These are phyloP conservation scores for Psilocybe cubensis DNA, from an alignment of 768 basidiomycete species.

Conservation along the genomic window DNA sequence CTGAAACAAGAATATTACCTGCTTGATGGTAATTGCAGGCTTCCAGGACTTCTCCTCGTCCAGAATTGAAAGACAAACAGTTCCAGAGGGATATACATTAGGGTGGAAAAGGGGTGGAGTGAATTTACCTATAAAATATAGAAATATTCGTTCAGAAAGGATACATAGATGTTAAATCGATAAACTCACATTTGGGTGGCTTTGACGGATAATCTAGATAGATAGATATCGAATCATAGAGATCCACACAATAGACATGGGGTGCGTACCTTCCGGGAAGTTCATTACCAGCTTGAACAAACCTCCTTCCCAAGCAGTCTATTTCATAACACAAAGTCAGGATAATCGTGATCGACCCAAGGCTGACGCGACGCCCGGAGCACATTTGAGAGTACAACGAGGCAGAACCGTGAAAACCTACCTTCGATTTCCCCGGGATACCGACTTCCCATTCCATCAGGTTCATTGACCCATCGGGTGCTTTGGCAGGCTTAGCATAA, in stretches of 20 bases:
- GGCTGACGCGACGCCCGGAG: too few species aligned
- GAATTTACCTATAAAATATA: slow-evolving; percentile 80
- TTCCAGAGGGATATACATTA: slow-evolving; percentile 98
- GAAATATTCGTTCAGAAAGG: background rate
- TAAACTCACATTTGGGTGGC: slow-evolving; percentile 83
- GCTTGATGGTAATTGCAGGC: slow-evolving; percentile 98
- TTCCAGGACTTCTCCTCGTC: slow-evolving; percentile 99
- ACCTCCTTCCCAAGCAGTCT: slow-evolving; percentile 99
- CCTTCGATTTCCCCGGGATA: slow-evolving; percentile 90
- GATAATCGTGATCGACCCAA: too few species aligned
- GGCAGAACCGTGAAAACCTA: too few species aligned
- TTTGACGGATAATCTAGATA: slow-evolving; percentile 89
- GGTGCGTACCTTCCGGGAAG: slow-evolving; percentile 89
- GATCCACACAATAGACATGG: background rate
- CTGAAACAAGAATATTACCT: slow-evolving; percentile 53
- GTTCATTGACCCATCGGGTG: slow-evolving; percentile 92
- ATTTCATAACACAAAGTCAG: slow-evolving; percentile 9
- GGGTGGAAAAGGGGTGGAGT: slow-evolving; percentile 95
- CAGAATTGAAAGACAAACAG: slow-evolving; percentile 95
- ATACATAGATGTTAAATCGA: background rate
- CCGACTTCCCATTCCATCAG: slow-evolving; percentile 99
- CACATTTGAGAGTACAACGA: too few species aligned
- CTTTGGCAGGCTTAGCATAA: slow-evolving; percentile 92
- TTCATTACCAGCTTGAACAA: slow-evolving; percentile 91
- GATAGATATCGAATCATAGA: background rate